Conservation (phyloP, 495 filamentous ascomycete species). For the Tuber umbilicatum region DNA sequence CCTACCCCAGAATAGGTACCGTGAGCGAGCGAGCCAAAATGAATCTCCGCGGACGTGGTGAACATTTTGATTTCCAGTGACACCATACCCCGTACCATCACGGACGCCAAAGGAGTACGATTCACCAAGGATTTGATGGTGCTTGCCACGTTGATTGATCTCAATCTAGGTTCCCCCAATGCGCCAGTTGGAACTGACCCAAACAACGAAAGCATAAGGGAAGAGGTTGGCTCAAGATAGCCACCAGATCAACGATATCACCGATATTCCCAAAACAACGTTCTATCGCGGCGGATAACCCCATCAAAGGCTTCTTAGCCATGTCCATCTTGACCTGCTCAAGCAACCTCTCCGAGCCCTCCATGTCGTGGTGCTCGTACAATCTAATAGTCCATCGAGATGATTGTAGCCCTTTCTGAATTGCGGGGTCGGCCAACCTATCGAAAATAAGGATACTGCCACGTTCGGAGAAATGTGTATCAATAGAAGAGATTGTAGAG, state of each 20-base stretch:
- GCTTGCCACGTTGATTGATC: conserved; percentile 89
- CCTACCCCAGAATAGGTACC: conserved; percentile 89
- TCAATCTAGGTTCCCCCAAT: conserved; percentile 57
- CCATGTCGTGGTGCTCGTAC: conserved; percentile 95
- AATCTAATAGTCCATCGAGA: conserved; percentile 81
- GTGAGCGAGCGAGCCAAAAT: conserved; percentile 84
- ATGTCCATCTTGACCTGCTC: conserved; percentile 80
- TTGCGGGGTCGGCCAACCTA: conserved; percentile 83
- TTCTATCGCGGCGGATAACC: conserved; percentile 92
- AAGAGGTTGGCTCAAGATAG: conserved; percentile 56
- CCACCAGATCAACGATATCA: conserved; percentile 76
- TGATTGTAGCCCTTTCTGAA: conserved; percentile 88
- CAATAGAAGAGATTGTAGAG: conserved; percentile 86
- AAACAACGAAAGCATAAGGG: conserved; percentile 16
- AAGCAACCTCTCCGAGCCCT: conserved; percentile 80
- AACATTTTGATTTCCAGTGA: conserved; percentile 93
- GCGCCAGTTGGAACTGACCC: not conserved
- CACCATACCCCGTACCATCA: conserved; percentile 77
- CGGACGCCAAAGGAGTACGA: conserved; percentile 94
- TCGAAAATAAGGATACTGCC: conserved; percentile 99
- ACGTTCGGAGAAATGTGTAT: conserved; percentile 90
- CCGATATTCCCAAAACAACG: conserved; percentile 86
- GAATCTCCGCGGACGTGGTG: conserved; percentile 90
- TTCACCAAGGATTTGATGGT: conserved; percentile 93
- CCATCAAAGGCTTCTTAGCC: conserved; percentile 73